Percentiles rank a stretch among this genome's conserved stretches.
Conservation (phyloP, 169 alveolate genomes). For the Amoebophrya sp. region DNA sequence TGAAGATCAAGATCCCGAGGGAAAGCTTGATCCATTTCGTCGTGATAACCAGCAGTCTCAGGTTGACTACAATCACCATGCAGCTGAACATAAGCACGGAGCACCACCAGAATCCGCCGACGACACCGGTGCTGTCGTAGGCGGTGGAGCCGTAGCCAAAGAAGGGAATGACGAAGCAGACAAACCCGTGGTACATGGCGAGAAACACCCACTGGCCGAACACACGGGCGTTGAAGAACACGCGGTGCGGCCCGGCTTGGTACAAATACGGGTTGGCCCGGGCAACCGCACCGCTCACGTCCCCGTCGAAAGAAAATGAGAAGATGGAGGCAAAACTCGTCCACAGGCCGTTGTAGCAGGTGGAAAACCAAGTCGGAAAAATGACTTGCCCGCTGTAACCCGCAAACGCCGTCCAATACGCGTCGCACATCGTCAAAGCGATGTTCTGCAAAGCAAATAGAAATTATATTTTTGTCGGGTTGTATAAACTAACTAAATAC, state of each 20-base stretch:
- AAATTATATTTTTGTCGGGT: no score
- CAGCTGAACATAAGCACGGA: slow-evolving; percentile 12
- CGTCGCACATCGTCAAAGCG: background rate
- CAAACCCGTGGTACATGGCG: slow-evolving; percentile 57
- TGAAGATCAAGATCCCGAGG: background rate
- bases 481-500: no score
- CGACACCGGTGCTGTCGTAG: background rate
- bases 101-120: slow-evolving; percentile 17
- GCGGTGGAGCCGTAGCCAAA: background rate
- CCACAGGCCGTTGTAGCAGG: background rate
- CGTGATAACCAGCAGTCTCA: background rate
- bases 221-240: slow-evolving; percentile 16
- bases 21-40: background rate
- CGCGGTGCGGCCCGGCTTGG: slow-evolving; percentile 21
- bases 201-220: slow-evolving; percentile 50
- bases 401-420: background rate
- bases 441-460: no score
- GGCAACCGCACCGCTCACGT: slow-evolving; percentile 25
- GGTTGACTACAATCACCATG: background rate
- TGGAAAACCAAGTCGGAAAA: background rate
- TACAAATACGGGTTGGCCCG: slow-evolving; percentile 37
- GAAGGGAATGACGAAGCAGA: slow-evolving; percentile 49
- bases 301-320: slow-evolving; percentile 35
- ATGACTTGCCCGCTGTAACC: background rate
- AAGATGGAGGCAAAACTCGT: slow-evolving; percentile 32